A percentile compares a stretch with the other conserved stretches of the same genome.
Conservation (phyloP, 2,329 filamentous ascomycete genomes). For the Venturia pyrina region DNA sequence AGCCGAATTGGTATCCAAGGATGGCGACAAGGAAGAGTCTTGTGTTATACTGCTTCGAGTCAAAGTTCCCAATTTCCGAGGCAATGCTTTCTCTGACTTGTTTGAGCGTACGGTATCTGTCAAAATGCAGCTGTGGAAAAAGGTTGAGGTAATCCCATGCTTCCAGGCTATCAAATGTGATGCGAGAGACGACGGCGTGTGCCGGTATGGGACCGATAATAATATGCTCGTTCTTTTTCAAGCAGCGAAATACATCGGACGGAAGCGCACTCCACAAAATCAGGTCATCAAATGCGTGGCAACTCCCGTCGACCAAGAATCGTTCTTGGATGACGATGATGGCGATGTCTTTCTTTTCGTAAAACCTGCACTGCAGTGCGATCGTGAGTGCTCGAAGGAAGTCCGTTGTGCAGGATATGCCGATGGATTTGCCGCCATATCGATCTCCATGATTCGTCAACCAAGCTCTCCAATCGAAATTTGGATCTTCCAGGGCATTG, state of each 20-base stretch:
- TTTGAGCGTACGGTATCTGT: background rate
- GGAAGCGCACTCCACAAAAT: background rate
- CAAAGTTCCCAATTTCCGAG: background rate
- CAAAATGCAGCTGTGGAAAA: background rate
- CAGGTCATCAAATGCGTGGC: background rate
- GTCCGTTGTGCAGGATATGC: background rate
- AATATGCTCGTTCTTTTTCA: background rate
- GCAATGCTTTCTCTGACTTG: background rate
- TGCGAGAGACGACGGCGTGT: background rate
- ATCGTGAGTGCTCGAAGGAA: background rate
- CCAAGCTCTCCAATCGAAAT: background rate
- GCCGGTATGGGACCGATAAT: background rate
- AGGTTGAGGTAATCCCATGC: background rate
- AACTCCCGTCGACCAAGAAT: background rate
- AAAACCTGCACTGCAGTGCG: background rate
- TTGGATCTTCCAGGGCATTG: background rate
- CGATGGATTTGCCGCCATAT: background rate
- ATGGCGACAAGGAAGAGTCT: background rate
- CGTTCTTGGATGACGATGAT: background rate
- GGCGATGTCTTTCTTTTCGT: background rate
- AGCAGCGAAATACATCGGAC: background rate
- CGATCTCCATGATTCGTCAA: background rate
- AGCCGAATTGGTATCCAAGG: background rate
- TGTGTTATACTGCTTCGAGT: background rate
- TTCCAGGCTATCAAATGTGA: background rate